phyloP scores from a whole-genome alignment of 2,329 filamentous ascomycete genomes.

The Penicillium vulpinum region DNA sequence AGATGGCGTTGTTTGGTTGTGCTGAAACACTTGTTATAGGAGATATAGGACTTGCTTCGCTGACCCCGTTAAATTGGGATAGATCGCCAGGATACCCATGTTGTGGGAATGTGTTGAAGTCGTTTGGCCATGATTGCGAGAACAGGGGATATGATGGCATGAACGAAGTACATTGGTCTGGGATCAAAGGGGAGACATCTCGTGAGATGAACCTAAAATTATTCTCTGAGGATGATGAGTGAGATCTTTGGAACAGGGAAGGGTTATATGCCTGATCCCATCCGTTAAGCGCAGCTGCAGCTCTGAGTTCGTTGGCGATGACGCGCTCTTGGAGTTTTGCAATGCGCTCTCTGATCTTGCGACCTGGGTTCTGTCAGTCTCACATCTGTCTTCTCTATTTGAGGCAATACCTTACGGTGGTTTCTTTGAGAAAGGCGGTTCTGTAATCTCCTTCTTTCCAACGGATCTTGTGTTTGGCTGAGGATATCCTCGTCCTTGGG shows the following conservation, averaged over 20 bases:
- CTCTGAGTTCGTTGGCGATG: constrained; percentile 35
- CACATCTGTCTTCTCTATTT: no score
- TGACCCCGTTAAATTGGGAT: neutral
- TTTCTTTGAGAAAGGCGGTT: constrained; percentile 38
- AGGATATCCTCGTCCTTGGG: constrained; percentile 10
- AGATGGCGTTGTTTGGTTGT: neutral
- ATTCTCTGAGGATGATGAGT: constrained; percentile 7
- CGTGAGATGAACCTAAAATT: neutral
- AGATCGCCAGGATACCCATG: neutral
- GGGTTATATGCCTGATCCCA: constrained; percentile 28
- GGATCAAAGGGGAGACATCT: neutral
- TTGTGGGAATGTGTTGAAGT: neutral
- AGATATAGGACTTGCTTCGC: neutral
- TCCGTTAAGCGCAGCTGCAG: constrained; percentile 29
- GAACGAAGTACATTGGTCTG: constrained; percentile 10
- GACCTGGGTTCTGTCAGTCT: constrained; percentile 19
- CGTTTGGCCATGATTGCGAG: constrained; percentile 3
- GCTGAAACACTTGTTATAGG: neutral
- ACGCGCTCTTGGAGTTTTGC: constrained; percentile 38
- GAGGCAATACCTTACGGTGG: constrained; percentile 25
- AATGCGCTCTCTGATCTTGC: constrained; percentile 37
- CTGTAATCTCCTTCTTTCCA: constrained; percentile 33
- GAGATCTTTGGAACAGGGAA: constrained; percentile 7
- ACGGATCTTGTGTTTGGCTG: constrained; percentile 29
- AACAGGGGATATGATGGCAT: constrained; percentile 1